Evolutionary conservation across 1,139 yeast species (phyloP).

Genomic region (Meyerozyma sp.): DNA sequence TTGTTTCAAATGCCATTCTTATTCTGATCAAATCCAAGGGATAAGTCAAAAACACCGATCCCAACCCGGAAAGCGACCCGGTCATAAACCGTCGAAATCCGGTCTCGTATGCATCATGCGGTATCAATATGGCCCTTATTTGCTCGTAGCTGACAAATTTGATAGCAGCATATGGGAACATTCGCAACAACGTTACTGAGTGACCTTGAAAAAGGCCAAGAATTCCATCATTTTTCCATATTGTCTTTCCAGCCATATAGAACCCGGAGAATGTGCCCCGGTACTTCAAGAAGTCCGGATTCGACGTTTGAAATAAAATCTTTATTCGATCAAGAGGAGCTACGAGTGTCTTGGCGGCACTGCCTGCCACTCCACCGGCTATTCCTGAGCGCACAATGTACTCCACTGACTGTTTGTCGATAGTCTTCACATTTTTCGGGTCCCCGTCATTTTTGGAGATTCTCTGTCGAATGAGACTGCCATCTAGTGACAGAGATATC

Average conservation of each 20-base stretch:
- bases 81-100: conserved; percentile 75
- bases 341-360: conserved; percentile 87
- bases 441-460: neutral
- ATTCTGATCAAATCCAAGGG: conserved; percentile 91
- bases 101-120: conserved; percentile 69
- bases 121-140: conserved; percentile 73
- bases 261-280: conserved; percentile 80
- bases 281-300: conserved; percentile 78
- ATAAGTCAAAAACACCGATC: conserved; percentile 84
- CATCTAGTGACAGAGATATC: neutral
- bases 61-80: conserved; percentile 85
- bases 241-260: conserved; percentile 62
- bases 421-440: conserved; percentile 11
- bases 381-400: conserved; percentile 80
- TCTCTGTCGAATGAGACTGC: neutral
- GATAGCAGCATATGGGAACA: conserved; percentile 96
- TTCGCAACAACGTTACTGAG: conserved; percentile 82
- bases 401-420: conserved; percentile 68
- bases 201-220: conserved; percentile 91
- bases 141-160: conserved; percentile 98
- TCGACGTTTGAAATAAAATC: conserved; percentile 89
- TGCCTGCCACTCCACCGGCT: conserved; percentile 96
- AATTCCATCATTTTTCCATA: conserved; percentile 67
- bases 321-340: conserved; percentile 96
- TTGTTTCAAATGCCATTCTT: conserved; percentile 84